These are phyloP conservation scores for Quercus glauca DNA, from an alignment of 306 rosid genomes.

Conservation along the genomic window DNA sequence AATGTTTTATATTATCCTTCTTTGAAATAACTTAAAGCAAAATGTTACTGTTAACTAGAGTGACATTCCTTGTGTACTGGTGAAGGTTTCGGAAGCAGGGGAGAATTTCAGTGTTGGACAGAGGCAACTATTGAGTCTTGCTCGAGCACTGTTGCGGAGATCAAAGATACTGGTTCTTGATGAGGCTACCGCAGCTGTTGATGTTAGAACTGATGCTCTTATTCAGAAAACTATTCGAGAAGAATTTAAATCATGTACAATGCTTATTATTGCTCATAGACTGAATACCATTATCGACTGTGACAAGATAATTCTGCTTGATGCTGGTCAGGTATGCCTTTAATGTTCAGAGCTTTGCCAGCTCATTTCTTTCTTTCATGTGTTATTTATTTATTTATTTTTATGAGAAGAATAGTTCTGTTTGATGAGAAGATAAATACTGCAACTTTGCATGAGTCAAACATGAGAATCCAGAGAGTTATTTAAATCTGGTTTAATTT, in stretches of 20 bases:
- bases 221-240: slow-evolving; percentile 83
- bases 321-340: slow-evolving; percentile 63
- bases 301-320: slow-evolving; percentile 64
- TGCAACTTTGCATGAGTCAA: slow-evolving; percentile 11
- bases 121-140: slow-evolving; percentile 82
- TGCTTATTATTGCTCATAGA: slow-evolving; percentile 90
- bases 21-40: background rate
- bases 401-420: background rate
- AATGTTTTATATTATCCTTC: background rate
- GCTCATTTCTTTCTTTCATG: background rate
- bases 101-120: slow-evolving; percentile 96
- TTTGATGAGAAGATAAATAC: background rate
- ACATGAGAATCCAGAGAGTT: background rate
- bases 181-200: slow-evolving; percentile 95
- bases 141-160: slow-evolving; percentile 80
- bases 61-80: slow-evolving; percentile 12
- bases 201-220: slow-evolving; percentile 84
- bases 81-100: slow-evolving; percentile 84
- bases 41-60: background rate
- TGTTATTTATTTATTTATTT: no score
- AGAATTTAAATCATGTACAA: slow-evolving; percentile 79
- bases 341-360: slow-evolving; percentile 2
- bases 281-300: slow-evolving; percentile 83
- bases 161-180: slow-evolving; percentile 88
- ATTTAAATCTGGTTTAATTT: slow-evolving; percentile 3